A percentile compares a stretch with the other conserved stretches of the same genome.
These are phyloP conservation scores for Cladosporium colombiae DNA, from an alignment of 2,329 filamentous ascomycete species.

Conservation along the genomic window DNA sequence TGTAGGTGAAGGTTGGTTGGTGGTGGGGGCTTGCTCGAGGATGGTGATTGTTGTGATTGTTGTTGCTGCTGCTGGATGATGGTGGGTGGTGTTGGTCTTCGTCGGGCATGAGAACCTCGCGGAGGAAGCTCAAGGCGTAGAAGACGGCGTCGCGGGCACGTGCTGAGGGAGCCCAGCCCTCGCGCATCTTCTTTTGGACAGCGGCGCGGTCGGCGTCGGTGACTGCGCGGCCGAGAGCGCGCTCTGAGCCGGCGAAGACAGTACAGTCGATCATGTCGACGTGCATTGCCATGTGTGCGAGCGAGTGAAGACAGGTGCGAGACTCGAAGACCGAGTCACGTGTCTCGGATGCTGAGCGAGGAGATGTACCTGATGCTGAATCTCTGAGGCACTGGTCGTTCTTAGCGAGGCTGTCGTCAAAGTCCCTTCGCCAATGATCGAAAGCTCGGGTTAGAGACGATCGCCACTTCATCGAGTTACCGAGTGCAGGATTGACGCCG, in stretches of 20 bases:
- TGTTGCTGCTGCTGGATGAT: neutral
- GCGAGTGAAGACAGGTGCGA: slow-evolving; percentile 83
- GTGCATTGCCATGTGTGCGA: slow-evolving; percentile 97
- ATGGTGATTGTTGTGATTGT: neutral
- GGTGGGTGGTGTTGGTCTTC: slow-evolving; percentile 40
- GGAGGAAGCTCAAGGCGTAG: slow-evolving; percentile 86
- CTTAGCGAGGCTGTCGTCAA: slow-evolving; percentile 76
- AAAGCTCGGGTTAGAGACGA: slow-evolving; percentile 82
- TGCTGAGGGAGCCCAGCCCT: slow-evolving; percentile 84
- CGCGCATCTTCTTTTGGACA: slow-evolving; percentile 80
- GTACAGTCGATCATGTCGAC: slow-evolving; percentile 97
- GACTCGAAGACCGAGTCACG: slow-evolving; percentile 81
- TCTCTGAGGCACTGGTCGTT: slow-evolving; percentile 33
- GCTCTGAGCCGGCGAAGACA: slow-evolving; percentile 85
- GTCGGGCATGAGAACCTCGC: slow-evolving; percentile 73
- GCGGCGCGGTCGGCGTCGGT: slow-evolving; percentile 77
- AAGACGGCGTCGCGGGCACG: slow-evolving; percentile 88
- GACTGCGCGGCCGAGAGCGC: slow-evolving; percentile 82
- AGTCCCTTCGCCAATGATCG: slow-evolving; percentile 90
- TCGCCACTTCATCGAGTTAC: slow-evolving; percentile 89
- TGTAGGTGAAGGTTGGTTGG: slow-evolving; percentile 57
- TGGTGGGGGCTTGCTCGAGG: neutral
- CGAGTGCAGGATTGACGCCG: slow-evolving; percentile 70
- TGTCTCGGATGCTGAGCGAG: slow-evolving; percentile 36
- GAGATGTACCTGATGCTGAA: slow-evolving; percentile 2